Percentiles rank a stretch among this genome's conserved stretches.
Conservation (phyloP, 2,329 filamentous ascomycete genomes). For the Phaeosphaeriaceae sp. region DNA sequence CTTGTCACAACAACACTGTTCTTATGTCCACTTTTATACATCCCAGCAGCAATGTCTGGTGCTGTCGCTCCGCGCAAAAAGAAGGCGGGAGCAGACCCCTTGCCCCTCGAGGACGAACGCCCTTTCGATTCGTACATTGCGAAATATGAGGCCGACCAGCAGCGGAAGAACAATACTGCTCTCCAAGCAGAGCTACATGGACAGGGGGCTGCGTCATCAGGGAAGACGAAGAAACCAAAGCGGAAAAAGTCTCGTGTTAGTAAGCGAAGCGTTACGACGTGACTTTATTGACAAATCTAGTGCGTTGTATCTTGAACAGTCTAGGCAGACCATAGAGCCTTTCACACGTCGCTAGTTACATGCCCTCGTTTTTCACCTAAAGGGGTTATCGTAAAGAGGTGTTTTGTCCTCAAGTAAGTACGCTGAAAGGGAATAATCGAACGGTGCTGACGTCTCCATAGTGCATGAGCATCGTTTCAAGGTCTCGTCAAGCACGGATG, state of each 20-base stretch:
- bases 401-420: not conserved
- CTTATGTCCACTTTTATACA: not conserved
- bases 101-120: not conserved
- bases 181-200: not conserved
- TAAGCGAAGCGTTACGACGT: not conserved
- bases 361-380: not conserved
- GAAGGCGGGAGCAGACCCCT: constrained; percentile 2
- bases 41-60: constrained; percentile 6
- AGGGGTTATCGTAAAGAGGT: not conserved
- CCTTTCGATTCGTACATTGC: constrained; percentile 1
- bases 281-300: not conserved
- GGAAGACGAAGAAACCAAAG: not conserved
- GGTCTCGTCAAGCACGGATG: too few relatives aligned
- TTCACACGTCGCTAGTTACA: not conserved
- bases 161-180: not conserved
- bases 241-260: constrained; percentile 6
- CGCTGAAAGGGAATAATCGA: too few relatives aligned
- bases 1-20: not conserved
- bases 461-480: too few relatives aligned
- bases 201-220: not conserved
- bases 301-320: not conserved
- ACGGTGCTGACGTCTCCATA: too few relatives aligned
- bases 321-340: not conserved
- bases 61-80: constrained; percentile 7
- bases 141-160: not conserved